phyloP scores from a whole-genome alignment of 805 yeast species.

The Teunomyces stri region DNA sequence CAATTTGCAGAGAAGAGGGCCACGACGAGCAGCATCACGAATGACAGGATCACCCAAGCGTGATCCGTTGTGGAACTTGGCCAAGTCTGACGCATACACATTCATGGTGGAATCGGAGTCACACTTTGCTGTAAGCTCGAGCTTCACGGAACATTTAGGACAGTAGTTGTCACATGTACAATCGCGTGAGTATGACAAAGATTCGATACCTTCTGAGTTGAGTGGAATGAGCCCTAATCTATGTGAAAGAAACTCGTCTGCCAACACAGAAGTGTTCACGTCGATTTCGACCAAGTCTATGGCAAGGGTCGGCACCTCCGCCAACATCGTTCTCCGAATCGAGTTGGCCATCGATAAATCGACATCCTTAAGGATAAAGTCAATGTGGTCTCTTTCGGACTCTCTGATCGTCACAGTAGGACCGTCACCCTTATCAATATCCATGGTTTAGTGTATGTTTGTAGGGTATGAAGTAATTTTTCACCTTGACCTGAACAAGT shows the following conservation, averaged over 20 bases:
- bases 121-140: constrained; percentile 84
- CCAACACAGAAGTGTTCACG: constrained; percentile 87
- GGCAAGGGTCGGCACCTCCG: constrained; percentile 96
- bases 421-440: constrained; percentile 39
- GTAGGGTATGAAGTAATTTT: background rate
- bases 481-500: background rate
- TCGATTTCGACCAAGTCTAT: constrained; percentile 95
- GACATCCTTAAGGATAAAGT: constrained; percentile 81
- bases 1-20: constrained; percentile 87
- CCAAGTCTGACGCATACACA: constrained; percentile 79
- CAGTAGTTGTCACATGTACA: constrained; percentile 98
- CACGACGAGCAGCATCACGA: constrained; percentile 70
- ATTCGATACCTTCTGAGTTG: constrained; percentile 78
- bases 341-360: constrained; percentile 93
- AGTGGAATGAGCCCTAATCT: constrained; percentile 91
- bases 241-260: constrained; percentile 95
- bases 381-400: constrained; percentile 83
- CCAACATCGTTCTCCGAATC: constrained; percentile 83
- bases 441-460: constrained; percentile 16
- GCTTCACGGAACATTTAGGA: constrained; percentile 87
- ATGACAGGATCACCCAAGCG: constrained; percentile 82
- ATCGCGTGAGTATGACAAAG: constrained; percentile 84
- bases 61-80: constrained; percentile 44
- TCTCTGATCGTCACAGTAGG: constrained; percentile 89
- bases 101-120: constrained; percentile 85